These are phyloP conservation scores for Rubia occidens DNA, from an alignment of 305 asterid species.

Conservation along the genomic window DNA sequence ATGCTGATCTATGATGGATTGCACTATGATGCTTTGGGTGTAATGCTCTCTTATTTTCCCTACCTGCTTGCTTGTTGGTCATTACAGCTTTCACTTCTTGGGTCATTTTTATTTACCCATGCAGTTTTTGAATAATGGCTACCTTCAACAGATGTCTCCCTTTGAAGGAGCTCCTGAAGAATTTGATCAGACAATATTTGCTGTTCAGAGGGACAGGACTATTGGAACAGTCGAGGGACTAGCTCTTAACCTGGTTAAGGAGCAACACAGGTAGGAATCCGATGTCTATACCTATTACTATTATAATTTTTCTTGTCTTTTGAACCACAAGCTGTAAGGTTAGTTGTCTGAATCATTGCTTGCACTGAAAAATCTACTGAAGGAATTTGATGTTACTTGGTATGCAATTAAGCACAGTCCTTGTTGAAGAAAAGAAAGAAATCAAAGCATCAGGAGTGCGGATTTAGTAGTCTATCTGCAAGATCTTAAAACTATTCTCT, in stretches of 20 bases:
- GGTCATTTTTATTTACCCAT: slow-evolving; percentile 4
- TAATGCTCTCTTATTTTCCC: slow-evolving; percentile 31
- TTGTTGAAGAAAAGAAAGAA: not conserved
- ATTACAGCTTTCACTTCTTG: not conserved
- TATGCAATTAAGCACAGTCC: not conserved
- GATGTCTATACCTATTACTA: not conserved
- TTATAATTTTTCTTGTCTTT: slow-evolving; percentile 8
- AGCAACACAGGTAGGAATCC: slow-evolving; percentile 65
- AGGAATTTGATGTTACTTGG: not conserved
- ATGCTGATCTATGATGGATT: slow-evolving; percentile 95
- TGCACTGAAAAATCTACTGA: not conserved
- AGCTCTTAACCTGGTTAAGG: slow-evolving; percentile 63
- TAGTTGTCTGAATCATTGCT: not conserved
- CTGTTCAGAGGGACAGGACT: slow-evolving; percentile 44
- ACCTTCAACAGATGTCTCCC: slow-evolving; percentile 59
- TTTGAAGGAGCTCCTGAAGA: slow-evolving; percentile 83
- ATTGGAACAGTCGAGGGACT: slow-evolving; percentile 55
- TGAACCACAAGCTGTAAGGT: not conserved
- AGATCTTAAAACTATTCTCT: not conserved
- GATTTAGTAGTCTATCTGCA: not conserved
- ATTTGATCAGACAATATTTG: slow-evolving; percentile 85
- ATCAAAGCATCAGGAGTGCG: not conserved
- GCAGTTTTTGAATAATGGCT: slow-evolving; percentile 11
- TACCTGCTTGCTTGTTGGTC: not conserved
- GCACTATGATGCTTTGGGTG: slow-evolving; percentile 93